phyloP scores from a whole-genome alignment of 805 yeast species.

The Ogataea degrootiae region DNA sequence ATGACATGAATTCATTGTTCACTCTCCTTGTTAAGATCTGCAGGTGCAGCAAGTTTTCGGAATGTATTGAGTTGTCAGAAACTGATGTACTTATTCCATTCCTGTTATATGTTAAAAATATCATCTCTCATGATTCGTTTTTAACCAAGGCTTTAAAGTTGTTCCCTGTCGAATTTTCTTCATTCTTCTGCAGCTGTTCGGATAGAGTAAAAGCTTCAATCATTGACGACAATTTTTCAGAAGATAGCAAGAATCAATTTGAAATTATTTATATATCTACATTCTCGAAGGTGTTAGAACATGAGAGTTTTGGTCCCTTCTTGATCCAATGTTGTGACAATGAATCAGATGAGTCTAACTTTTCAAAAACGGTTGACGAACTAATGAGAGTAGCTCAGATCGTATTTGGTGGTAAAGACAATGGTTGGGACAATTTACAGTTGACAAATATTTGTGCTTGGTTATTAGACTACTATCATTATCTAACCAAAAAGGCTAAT shows the following conservation, averaged over 20 bases:
- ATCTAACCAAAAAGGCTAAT: slow-evolving; percentile 14
- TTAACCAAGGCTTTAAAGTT: slow-evolving; percentile 5
- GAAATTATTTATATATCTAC: slow-evolving; percentile 22
- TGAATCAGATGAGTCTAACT: background rate
- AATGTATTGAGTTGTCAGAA: background rate
- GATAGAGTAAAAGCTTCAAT: background rate
- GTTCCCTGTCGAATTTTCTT: slow-evolving; percentile 1
- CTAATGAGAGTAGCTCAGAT: slow-evolving; percentile 31
- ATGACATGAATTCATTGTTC: slow-evolving; percentile 4
- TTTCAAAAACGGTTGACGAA: slow-evolving; percentile 5
- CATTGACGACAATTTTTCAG: slow-evolving; percentile 11
- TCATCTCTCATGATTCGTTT: slow-evolving; percentile 8
- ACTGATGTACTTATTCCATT: slow-evolving; percentile 5
- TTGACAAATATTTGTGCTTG: slow-evolving; percentile 37
- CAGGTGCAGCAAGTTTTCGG: background rate
- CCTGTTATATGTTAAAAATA: slow-evolving; percentile 9
- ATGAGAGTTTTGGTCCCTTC: slow-evolving; percentile 31
- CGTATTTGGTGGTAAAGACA: slow-evolving; percentile 33
- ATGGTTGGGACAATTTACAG: slow-evolving; percentile 36
- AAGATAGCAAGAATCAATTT: slow-evolving; percentile 7
- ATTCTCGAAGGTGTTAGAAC: slow-evolving; percentile 21
- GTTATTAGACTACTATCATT: slow-evolving; percentile 31
- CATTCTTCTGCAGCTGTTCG: slow-evolving; percentile 1
- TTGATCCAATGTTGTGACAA: slow-evolving; percentile 6
- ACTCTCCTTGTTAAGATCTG: slow-evolving; percentile 5